phyloP scores from a whole-genome alignment of 2,329 filamentous ascomycete species.

The Knufia fluminis region DNA sequence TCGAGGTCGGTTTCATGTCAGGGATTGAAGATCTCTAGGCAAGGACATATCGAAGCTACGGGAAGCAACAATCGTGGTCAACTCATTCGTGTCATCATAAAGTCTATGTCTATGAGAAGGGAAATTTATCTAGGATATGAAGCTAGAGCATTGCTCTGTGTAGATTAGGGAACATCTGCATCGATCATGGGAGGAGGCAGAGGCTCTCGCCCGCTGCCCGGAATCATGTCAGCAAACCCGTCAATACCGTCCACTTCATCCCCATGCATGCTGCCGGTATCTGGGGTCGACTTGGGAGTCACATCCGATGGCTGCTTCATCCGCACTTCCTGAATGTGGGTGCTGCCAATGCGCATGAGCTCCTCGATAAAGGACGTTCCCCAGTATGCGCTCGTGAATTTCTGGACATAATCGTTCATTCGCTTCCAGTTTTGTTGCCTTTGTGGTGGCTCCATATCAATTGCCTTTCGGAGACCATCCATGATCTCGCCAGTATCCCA shows the following conservation, averaged over 20 bases:
- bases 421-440: conserved; percentile 81
- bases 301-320: conserved; percentile 83
- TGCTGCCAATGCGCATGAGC: conserved; percentile 47
- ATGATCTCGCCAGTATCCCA: conserved; percentile 98
- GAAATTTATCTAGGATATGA: too few species aligned
- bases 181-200: not conserved
- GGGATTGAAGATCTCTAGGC: too few species aligned
- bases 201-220: not conserved
- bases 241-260: too few species aligned
- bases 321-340: conserved; percentile 1
- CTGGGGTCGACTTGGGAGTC: not conserved
- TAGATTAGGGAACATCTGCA: not conserved
- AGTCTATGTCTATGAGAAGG: too few species aligned
- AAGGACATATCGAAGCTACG: too few species aligned
- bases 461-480: conserved; percentile 87
- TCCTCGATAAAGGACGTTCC: conserved; percentile 86
- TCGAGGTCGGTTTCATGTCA: too few species aligned
- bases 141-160: too few species aligned
- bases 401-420: conserved; percentile 88
- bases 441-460: conserved; percentile 89
- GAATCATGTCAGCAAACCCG: not conserved
- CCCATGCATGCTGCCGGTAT: too few species aligned
- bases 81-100: too few species aligned
- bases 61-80: too few species aligned
- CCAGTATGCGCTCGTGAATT: conserved; percentile 96